Conservation (phyloP, 176 grass and related monocot species). For the Aegilops longissima region DNA sequence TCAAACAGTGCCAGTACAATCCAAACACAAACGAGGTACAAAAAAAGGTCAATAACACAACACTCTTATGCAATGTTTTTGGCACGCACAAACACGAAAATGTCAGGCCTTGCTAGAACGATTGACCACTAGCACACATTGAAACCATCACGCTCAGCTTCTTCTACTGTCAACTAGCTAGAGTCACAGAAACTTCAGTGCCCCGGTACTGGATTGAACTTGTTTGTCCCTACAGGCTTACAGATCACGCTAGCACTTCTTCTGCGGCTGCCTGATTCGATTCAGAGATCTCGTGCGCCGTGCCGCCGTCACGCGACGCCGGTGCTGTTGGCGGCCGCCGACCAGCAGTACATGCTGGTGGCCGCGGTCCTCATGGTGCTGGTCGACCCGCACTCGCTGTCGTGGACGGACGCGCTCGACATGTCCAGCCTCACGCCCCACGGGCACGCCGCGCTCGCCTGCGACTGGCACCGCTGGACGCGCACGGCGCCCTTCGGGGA, state of each 20-base stretch:
- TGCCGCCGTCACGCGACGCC: slow-evolving; percentile 27
- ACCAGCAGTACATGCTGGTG: slow-evolving; percentile 58
- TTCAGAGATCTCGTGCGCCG: background rate
- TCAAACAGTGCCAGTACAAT: background rate
- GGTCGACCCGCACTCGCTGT: slow-evolving; percentile 80
- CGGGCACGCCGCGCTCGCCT: slow-evolving; percentile 52
- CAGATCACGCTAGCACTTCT: background rate
- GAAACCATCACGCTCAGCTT: background rate
- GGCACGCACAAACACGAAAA: background rate
- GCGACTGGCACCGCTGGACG: slow-evolving; percentile 47
- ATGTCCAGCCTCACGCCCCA: slow-evolving; percentile 66
- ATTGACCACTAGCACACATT: background rate
- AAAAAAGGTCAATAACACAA: background rate
- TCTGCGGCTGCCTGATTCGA: background rate
- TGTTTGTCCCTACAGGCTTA: background rate
- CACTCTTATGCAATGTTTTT: background rate
- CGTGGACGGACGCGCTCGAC: slow-evolving; percentile 60
- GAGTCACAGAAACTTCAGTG: slow-evolving; percentile 10
- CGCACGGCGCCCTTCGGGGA: slow-evolving; percentile 14
- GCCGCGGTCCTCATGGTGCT: slow-evolving; percentile 75
- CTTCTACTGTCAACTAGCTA: slow-evolving; percentile 19
- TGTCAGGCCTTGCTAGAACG: slow-evolving; percentile 5
- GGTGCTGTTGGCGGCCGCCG: slow-evolving; percentile 33
- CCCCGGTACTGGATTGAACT: background rate
- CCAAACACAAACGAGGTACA: background rate